Conservation (phyloP, 768 basidiomycete genomes). For the Chalciporus chontae region DNA sequence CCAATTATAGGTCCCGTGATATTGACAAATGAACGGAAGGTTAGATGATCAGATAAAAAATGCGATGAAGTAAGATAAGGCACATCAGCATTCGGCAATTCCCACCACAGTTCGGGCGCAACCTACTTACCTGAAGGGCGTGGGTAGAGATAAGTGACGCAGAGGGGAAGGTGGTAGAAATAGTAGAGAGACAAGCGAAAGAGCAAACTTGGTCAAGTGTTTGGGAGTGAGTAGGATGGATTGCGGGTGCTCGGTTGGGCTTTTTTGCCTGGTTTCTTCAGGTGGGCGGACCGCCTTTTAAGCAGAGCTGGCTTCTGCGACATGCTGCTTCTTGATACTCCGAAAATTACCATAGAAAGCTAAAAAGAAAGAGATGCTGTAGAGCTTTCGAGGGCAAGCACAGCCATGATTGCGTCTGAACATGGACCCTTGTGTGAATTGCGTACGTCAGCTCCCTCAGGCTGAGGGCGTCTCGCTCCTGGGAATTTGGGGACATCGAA, state of each 20-base stretch:
- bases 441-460: slow-evolving; percentile 26
- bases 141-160: background rate
- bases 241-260: slow-evolving; percentile 8
- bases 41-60: slow-evolving; percentile 20
- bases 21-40: background rate
- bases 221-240: background rate
- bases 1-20: slow-evolving; percentile 10
- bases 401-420: slow-evolving; percentile 24
- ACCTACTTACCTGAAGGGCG: background rate
- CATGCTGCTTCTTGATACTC: slow-evolving; percentile 18
- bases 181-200: background rate
- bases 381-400: slow-evolving; percentile 7
- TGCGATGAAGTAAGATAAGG: background rate
- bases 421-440: slow-evolving; percentile 27
- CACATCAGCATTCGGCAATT: background rate
- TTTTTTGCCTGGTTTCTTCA: slow-evolving; percentile 4
- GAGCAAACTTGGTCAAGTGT: background rate
- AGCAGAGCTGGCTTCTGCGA: slow-evolving; percentile 4
- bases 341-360: slow-evolving; percentile 27
- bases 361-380: slow-evolving; percentile 21
- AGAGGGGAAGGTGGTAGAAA: background rate
- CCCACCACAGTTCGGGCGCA: background rate
- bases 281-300: slow-evolving; percentile 28
- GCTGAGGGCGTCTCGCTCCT: slow-evolving; percentile 3
- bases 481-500: background rate